Base-by-base conservation (phyloP, 768 basidiomycete species). In the Myochromella boudieri region DNA sequence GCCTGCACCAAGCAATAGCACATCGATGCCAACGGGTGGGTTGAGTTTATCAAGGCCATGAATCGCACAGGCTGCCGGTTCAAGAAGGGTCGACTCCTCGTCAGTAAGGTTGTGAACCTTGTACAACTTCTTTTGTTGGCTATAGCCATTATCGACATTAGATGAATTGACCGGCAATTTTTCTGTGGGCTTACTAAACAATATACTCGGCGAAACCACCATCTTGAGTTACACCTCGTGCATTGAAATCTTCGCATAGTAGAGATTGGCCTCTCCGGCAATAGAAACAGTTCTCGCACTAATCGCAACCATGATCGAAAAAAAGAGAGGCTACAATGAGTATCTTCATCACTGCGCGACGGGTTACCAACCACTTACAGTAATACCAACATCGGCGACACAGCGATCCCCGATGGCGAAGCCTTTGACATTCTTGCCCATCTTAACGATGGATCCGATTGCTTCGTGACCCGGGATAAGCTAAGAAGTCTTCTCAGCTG, bases 191-290 rank as follows among this genome's bases (percentile, higher is more conserved):
- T 63, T 57, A 91, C 91, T 87, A 91, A 48, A 78, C 80, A 55
- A 92, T 80, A 68, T 92, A 94, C 61, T 93, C 91, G 6, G 91
- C 90, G 61, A 95, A 95, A 21, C 90, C 92, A 47, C 92, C 92
- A 52, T 87, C 83, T 55, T 78, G 68, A 15, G 84, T 87, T 36
- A 93, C 87, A 38, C 92, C 93, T 10, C 84, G 78, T 5, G 87
- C 79, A 46, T 82, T 74, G 67, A 92, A 93, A 70, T 90, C 76
- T 64, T 94, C 91, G 68, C 93, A 95, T 45, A 91, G 69, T 8
- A 94, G 72, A 15, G 81, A 77, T 59, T 89, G 71, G n/a, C 91
- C 91, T 34, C 89, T 80, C 42, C 90, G 81, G 66, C 93, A 95
- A 69, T 82, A 92, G 69, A 92, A 91, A 66, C 92, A 95, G 49